Base-by-base conservation (phyloP, 257 asterid species). In the Solanum okadae region DNA sequence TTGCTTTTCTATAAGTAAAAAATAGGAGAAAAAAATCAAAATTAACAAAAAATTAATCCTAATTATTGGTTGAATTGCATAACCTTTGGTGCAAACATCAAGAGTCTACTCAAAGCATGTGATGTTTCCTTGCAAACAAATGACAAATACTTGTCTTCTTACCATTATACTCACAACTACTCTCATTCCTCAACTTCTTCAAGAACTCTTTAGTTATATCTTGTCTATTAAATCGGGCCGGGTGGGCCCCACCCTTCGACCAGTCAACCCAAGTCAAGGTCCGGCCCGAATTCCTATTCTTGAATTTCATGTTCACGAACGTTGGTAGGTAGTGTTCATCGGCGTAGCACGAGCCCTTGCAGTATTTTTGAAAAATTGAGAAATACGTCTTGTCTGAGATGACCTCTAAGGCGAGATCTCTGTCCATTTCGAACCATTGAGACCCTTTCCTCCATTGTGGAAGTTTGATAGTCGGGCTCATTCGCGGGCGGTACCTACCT, bases 301-400 rank as follows among this genome's bases (percentile, higher is more conserved):
- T 92, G 8, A 90, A 94, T 46, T 90, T 93, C 87, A 90, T 87
- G 92, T 33, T 87, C 86, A 96, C 93, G 10, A 94, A 87, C 3
- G 98, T 96, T 0, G 99, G 96, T 88, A 97, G 42, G 65, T 97
- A 97, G 84, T 97, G 99, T 83, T 97, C 98, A 56, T 97, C 98
- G 0, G 96, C 92, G 4, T 93, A 97, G 42, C 98, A 97, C 1
- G 93, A 83, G 0, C 92, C 94, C 0, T 42, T 87, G 89, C 99
- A 97, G 84, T 93, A 77, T 1, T 77, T 56, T 9, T 90, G 93
- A 67, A 93, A 97, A 4, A 89, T 73, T 0, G 94, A 88, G 25
- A 95, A 96, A 78, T 93, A 93, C 0, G 56, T 76, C 18, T n/a
- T 86, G 81, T 97, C 98, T 0, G 95, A 87, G 12, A 96, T 73